phyloP scores from a whole-genome alignment of 2,329 filamentous ascomycete genomes.

The Sclerotinia glacialis region DNA sequence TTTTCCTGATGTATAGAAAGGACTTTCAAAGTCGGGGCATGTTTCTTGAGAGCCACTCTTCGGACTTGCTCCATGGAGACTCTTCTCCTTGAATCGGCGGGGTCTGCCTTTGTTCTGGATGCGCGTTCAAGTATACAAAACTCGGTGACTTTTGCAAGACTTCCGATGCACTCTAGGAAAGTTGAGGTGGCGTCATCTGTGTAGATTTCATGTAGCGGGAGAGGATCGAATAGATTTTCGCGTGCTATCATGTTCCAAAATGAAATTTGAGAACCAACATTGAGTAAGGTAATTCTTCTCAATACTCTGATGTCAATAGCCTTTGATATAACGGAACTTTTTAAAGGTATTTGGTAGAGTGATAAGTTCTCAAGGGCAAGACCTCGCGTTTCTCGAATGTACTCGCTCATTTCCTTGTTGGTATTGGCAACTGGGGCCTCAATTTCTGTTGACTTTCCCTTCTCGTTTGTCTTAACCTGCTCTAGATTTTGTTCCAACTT shows the following conservation, averaged over 20 bases:
- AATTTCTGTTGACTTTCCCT: not conserved
- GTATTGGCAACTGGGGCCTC: not conserved
- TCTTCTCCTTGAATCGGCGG: constrained; percentile 50
- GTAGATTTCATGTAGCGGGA: constrained; percentile 57
- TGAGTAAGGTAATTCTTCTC: constrained; percentile 58
- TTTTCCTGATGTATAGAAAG: constrained; percentile 60
- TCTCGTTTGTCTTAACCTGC: not conserved
- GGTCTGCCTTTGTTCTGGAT: constrained; percentile 51
- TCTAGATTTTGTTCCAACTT: not conserved
- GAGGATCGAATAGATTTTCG: constrained; percentile 50
- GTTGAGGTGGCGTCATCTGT: constrained; percentile 59
- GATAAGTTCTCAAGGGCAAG: constrained; percentile 53
- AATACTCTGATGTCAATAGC: constrained; percentile 57
- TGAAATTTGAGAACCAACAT: constrained; percentile 58
- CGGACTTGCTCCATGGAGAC: constrained; percentile 58
- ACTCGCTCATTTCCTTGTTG: constrained; percentile 44
- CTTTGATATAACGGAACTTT: constrained; percentile 53
- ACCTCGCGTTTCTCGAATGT: constrained; percentile 57
- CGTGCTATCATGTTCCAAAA: constrained; percentile 58
- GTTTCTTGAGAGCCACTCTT: constrained; percentile 55
- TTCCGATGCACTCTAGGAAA: constrained; percentile 54
- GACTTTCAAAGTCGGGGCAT: constrained; percentile 52
- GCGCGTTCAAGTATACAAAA: constrained; percentile 58
- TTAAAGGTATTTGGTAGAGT: constrained; percentile 59
- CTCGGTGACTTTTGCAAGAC: constrained; percentile 54